Base-by-base conservation (phyloP, 2,329 filamentous ascomycete genomes). In the Claviceps paspali region DNA sequence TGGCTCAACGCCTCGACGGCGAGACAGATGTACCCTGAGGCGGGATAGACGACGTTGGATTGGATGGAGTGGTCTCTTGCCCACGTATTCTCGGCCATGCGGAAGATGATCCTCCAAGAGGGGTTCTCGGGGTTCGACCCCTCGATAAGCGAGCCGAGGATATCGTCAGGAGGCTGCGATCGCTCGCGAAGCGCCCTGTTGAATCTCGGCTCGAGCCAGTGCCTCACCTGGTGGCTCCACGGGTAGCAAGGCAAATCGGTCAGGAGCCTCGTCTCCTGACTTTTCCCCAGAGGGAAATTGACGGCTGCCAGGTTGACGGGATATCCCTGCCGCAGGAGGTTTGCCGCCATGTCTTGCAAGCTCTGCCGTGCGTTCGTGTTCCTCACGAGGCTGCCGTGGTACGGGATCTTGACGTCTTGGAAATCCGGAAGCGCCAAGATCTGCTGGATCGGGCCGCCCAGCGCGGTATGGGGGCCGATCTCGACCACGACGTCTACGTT, bases 11-110 rank as follows among this genome's bases (percentile, higher is more conserved):
- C 67, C 43, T 70, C 67, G 0, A 68, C 43, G 0, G 59, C 64
- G 63, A 76, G 69, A 21, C 62, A 59, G 3, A 72, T 48, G 36
- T 64, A 69, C 3, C 66, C 73, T 1, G 68, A 61, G 26, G 70
- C 60, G 21, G 73, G 70, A 48, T 70, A 75, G 24, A 73, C 63
- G 2, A 62, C 64, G 22, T 72, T 52, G 9, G 64, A 69, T 45
- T 76, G 70, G 51, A 78, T 67, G 38, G 56, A 56, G 53, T 78
- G 74, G 45, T 76, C 68, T 32, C 67, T 61, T 4, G 74, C 58
- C 59, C 76, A 79, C 2, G 76, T 68, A 0, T 69, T 46, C 35
- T 70, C 65, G 30, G 67, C 63, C 1, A 63, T 43, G 6, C 57
- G 57, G 22, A 70, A 46, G 15, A 63, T 56, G 40, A 68, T 68